A percentile compares a stretch with the other conserved stretches of the same genome.
phyloP scores from a whole-genome alignment of 495 filamentous ascomycete genomes.

The Cetradonia linearis region DNA sequence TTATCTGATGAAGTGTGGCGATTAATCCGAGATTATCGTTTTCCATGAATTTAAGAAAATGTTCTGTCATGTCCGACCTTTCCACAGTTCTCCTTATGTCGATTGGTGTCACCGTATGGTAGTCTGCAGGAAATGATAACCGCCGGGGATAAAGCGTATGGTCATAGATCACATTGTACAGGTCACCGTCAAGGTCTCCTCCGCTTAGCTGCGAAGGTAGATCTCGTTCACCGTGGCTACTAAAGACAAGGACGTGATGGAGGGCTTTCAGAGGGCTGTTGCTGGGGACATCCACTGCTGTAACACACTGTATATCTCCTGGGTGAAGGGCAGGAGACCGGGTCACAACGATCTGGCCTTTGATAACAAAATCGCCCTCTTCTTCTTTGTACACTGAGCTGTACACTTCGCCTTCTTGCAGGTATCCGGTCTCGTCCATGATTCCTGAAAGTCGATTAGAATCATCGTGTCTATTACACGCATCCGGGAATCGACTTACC shows the following conservation, averaged over 20 bases:
- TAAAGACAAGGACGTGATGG: conserved; percentile 70
- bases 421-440: conserved; percentile 67
- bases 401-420: conserved; percentile 60
- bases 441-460: too few species aligned
- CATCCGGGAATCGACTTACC: too few species aligned
- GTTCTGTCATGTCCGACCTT: conserved; percentile 54
- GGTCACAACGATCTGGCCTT: conserved; percentile 48
- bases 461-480: too few species aligned
- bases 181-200: conserved; percentile 65
- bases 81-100: conserved; percentile 47
- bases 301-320: conserved; percentile 62
- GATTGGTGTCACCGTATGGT: conserved; percentile 44
- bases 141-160: conserved; percentile 30
- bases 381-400: conserved; percentile 38
- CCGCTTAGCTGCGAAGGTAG: conserved; percentile 67
- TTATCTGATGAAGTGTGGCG: conserved; percentile 52
- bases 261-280: conserved; percentile 50
- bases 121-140: conserved; percentile 51
- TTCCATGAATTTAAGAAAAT: conserved; percentile 76
- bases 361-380: conserved; percentile 19
- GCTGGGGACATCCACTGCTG: conserved; percentile 43
- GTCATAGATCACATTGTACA: conserved; percentile 66
- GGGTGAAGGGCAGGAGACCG: conserved; percentile 68
- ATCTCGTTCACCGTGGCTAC: conserved; percentile 55
- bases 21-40: conserved; percentile 65